phyloP scores from a whole-genome alignment of 352 stramenopile species.

The Phytopythium sindhum region DNA sequence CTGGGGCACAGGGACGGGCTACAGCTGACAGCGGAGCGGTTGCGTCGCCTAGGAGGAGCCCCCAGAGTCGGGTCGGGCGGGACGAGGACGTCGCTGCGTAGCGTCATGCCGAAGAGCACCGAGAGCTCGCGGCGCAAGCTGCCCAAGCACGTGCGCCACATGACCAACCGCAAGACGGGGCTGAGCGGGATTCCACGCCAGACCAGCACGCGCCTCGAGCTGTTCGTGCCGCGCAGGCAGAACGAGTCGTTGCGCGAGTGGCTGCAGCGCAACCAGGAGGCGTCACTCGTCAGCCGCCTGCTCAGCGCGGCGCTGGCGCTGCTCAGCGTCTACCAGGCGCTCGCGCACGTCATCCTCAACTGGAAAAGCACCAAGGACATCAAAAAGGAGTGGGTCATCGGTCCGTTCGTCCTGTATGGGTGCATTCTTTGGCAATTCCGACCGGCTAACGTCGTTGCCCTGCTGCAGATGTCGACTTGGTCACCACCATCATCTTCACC shows the following conservation, averaged over 20 bases:
- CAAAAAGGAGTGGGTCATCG: conserved; percentile 37
- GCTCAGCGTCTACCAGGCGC: conserved; percentile 60
- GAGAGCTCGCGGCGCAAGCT: conserved; percentile 13
- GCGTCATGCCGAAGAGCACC: conserved; percentile 1
- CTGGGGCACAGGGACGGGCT: no score
- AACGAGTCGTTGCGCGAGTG: conserved; percentile 59
- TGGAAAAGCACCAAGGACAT: conserved; percentile 38
- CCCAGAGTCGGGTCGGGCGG: conserved; percentile 1
- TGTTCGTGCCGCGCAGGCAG: conserved; percentile 24
- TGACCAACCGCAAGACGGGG: conserved; percentile 20
- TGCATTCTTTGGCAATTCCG: background rate
- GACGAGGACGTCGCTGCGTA: conserved; percentile 9
- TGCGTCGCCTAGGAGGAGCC: background rate
- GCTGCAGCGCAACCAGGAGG: conserved; percentile 73
- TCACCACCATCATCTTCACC: conserved; percentile 64
- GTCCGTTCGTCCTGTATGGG: conserved; percentile 16
- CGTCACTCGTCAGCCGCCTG: conserved; percentile 43
- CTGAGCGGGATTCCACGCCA: conserved; percentile 14
- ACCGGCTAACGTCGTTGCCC: background rate
- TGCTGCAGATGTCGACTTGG: conserved; percentile 44
- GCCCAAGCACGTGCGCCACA: conserved; percentile 36
- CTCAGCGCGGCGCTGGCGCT: conserved; percentile 40
- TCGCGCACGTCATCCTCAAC: conserved; percentile 64
- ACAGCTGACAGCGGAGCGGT: background rate
- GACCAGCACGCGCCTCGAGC: conserved; percentile 25